phyloP scores from a whole-genome alignment of 441 rosid species.

The Capsella rubella region DNA sequence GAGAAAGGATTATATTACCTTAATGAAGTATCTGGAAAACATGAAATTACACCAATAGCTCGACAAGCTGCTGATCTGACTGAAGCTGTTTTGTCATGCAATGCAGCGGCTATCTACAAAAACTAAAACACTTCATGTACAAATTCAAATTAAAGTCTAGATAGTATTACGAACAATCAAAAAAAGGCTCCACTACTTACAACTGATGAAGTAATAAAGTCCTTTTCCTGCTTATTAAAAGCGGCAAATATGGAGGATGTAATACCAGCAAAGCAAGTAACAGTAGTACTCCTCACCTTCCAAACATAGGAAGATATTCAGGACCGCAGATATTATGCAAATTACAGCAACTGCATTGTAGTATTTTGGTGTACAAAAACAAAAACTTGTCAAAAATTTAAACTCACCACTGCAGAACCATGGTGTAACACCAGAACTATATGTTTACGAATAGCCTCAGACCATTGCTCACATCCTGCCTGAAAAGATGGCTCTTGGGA shows the following conservation, averaged over 20 bases:
- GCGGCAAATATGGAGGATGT: conserved; percentile 76
- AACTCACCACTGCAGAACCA: conserved; percentile 80
- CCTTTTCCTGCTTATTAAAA: conserved; percentile 62
- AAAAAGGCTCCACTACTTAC: conserved; percentile 55
- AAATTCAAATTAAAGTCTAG: conserved; percentile 12
- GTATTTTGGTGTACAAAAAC: conserved; percentile 17
- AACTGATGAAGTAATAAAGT: conserved; percentile 67
- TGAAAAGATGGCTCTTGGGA: conserved; percentile 50
- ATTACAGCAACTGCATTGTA: conserved; percentile 22
- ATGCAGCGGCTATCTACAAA: conserved; percentile 70
- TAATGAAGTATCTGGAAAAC: conserved; percentile 71
- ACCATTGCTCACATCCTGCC: conserved; percentile 76
- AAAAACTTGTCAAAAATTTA: conserved; percentile 27
- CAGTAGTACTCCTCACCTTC: conserved; percentile 84
- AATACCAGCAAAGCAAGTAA: conserved; percentile 95
- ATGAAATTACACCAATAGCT: conserved; percentile 89
- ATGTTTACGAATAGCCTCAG: conserved; percentile 71
- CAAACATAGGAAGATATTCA: conserved; percentile 44
- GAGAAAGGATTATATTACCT: conserved; percentile 57
- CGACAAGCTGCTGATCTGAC: conserved; percentile 96
- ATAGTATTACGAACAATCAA: conserved; percentile 30
- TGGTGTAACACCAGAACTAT: conserved; percentile 69
- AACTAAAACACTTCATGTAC: conserved; percentile 34
- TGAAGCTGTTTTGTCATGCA: conserved; percentile 72
- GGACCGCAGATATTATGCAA: conserved; percentile 30